A percentile compares a stretch with the other conserved stretches of the same genome.
Evolutionary conservation across 257 asterid genomes (phyloP).

Genomic region (Catharanthus roseus): DNA sequence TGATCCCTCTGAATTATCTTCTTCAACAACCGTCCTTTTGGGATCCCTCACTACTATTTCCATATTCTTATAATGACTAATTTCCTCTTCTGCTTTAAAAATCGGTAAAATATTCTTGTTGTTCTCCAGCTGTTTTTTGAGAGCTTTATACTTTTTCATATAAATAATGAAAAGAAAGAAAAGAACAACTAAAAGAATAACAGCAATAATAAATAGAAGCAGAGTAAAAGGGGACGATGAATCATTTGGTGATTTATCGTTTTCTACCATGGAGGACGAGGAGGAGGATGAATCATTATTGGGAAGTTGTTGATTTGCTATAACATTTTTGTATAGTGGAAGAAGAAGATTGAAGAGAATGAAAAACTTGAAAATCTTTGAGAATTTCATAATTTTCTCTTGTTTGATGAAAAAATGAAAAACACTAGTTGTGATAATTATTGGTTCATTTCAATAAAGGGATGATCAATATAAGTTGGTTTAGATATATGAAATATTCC

Average conservation of each 20-base stretch:
- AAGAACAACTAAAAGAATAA: conserved; percentile 29
- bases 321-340: conserved; percentile 6
- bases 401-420: not conserved
- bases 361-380: conserved; percentile 20
- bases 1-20: conserved; percentile 5
- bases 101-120: conserved; percentile 13
- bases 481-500: conserved; percentile 23
- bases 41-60: conserved; percentile 2
- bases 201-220: conserved; percentile 19
- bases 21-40: conserved; percentile 17
- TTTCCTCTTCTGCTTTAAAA: conserved; percentile 20
- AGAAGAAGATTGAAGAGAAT: conserved; percentile 26
- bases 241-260: not conserved
- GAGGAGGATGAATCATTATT: not conserved
- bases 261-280: no score
- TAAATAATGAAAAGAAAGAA: conserved; percentile 41
- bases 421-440: not conserved
- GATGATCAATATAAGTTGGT: not conserved
- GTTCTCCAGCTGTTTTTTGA: conserved; percentile 27
- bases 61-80: not conserved
- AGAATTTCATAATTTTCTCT: conserved; percentile 23
- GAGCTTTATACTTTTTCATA: conserved; percentile 48
- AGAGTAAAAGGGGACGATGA: not conserved
- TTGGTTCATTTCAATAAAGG: not conserved
- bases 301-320: conserved; percentile 19